phyloP scores from a whole-genome alignment of 192 early-diverging fungal genomes.

The Kickxella alabastrina region DNA sequence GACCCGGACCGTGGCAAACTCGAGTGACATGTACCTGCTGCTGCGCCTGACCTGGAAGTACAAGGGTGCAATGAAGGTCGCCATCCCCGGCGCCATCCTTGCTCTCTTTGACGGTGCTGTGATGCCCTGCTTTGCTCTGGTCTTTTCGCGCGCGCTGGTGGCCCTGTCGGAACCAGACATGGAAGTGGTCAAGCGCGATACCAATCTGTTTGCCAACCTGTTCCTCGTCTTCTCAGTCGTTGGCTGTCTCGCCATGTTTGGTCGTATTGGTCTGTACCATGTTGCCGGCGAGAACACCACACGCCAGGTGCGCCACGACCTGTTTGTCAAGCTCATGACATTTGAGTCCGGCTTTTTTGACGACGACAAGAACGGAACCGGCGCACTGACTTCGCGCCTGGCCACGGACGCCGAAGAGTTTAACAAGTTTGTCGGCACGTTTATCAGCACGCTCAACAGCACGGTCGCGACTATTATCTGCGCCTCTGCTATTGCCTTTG shows the following conservation, averaged over 20 bases:
- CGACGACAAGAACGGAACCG: slow-evolving; percentile 56
- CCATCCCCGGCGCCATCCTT: slow-evolving; percentile 16
- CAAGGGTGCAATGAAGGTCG: slow-evolving; percentile 20
- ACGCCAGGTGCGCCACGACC: slow-evolving; percentile 46
- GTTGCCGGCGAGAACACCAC: slow-evolving; percentile 57
- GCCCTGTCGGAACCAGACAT: slow-evolving; percentile 3
- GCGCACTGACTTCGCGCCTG: slow-evolving; percentile 58
- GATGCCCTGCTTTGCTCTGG: neutral
- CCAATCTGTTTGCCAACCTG: slow-evolving; percentile 7
- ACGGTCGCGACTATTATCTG: slow-evolving; percentile 6
- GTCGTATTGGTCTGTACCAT: slow-evolving; percentile 47
- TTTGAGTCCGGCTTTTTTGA: slow-evolving; percentile 72
- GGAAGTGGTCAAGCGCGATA: slow-evolving; percentile 25
- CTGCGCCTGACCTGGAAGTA: slow-evolving; percentile 13
- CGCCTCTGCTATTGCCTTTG: slow-evolving; percentile 41
- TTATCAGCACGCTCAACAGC: slow-evolving; percentile 1
- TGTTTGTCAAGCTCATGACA: slow-evolving; percentile 56
- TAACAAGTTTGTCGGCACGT: slow-evolving; percentile 10
- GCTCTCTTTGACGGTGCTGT: slow-evolving; percentile 13
- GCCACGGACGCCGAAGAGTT: slow-evolving; percentile 56
- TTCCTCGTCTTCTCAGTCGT: slow-evolving; percentile 39
- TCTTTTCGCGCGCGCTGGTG: neutral
- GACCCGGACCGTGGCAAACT: slow-evolving; percentile 10
- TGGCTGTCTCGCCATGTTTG: slow-evolving; percentile 40
- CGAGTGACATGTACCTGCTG: slow-evolving; percentile 25